Base-by-base conservation (phyloP, 2,329 filamentous ascomycete species). In the Massarina eburnea region DNA sequence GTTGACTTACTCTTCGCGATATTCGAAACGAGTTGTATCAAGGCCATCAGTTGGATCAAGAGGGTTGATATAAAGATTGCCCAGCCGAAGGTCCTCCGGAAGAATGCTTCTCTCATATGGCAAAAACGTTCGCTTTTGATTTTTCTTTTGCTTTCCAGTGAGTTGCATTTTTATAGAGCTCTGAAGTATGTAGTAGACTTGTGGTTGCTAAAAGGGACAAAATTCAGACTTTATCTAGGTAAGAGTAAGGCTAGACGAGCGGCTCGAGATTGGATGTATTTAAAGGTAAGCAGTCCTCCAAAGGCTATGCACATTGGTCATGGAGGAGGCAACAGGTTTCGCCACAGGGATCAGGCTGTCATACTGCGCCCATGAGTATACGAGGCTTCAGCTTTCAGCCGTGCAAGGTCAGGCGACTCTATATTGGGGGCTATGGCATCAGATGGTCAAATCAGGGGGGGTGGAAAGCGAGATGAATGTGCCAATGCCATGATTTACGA, bases 61-160 rank as follows among this genome's bases (percentile, higher is more conserved):
- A 3, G 45, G 45, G 33, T 51, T 51, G 14, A 51, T 8, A 19
- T 48, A 51, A 1, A 51, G 36, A 32, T 34, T 40, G 3, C 48
- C 48, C 8, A 51, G 38, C 19, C 48, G 26, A 10, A 51, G 37
- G 37, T 33, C 45, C 35, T 43, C 39, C 9, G 48, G 48, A 17
- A 21, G 36, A 14, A 51, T 35, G 6, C 44, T 40, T 4, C 36
- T 18, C 19, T 39, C 27, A 20, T 51, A 51, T 6, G 48, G 40
- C 17, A 51, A 22, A 33, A 51, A 51, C 26, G 39, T 51, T 22
- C 45, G 24, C 22, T 41, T 46, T 26, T 51, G 48, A 14, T 34
- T 27, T 15, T 27, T 30, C 22, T 41, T 46, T 26, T 51, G 48
- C 19, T 34, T 27, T 15, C 34, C 38, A 14, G n/a, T 17, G 7